phyloP scores from a whole-genome alignment of 495 filamentous ascomycete species.

The Terfezia claveryi region DNA sequence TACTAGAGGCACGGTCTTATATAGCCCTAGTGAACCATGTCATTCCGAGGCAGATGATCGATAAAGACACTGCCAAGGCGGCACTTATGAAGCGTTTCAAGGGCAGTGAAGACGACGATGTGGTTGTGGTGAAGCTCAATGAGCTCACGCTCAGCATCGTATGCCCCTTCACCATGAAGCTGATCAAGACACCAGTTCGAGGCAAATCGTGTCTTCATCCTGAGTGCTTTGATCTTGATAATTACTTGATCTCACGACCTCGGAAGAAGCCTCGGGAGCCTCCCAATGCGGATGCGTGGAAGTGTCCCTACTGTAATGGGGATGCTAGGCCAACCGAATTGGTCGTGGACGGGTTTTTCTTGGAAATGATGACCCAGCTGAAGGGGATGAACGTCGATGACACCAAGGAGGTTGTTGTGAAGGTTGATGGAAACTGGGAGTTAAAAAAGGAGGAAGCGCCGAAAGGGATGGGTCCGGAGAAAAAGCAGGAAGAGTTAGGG shows the following conservation, averaged over 20 bases:
- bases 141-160: slow-evolving; percentile 11
- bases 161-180: slow-evolving; percentile 15
- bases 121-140: slow-evolving; percentile 14
- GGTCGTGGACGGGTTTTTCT: slow-evolving; percentile 13
- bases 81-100: slow-evolving; percentile 8
- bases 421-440: not conserved
- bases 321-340: slow-evolving; percentile 17
- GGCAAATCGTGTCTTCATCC: slow-evolving; percentile 10
- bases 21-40: not conserved
- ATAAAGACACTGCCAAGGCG: slow-evolving; percentile 2
- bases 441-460: not conserved
- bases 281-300: slow-evolving; percentile 15
- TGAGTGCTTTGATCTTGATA: slow-evolving; percentile 18
- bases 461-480: not conserved
- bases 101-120: slow-evolving; percentile 10
- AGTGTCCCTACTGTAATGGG: slow-evolving; percentile 14
- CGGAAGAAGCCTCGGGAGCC: slow-evolving; percentile 15
- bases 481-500: not conserved
- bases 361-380: slow-evolving; percentile 6
- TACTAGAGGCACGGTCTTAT: not conserved
- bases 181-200: slow-evolving; percentile 13
- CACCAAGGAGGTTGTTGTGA: not conserved
- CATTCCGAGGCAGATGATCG: not conserved
- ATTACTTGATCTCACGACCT: slow-evolving; percentile 13
- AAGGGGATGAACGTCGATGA: not conserved